phyloP scores from a whole-genome alignment of 129 eudicot species.

The Rutidosis leptorrhynchoides region DNA sequence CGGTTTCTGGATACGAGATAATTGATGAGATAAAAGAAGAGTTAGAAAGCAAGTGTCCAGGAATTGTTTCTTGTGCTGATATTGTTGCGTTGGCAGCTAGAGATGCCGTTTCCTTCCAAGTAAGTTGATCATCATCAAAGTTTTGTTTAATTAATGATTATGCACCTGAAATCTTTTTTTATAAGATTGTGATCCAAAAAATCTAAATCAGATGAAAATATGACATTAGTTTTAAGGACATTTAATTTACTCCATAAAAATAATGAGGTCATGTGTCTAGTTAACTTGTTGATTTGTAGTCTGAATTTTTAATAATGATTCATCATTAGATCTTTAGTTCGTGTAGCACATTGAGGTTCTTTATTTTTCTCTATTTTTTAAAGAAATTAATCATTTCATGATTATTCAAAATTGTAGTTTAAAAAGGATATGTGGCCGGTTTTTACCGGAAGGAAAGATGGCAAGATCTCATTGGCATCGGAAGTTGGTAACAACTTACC shows the following conservation, averaged over 20 bases:
- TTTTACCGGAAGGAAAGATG: conserved; percentile 53
- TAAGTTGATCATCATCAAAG: conserved; percentile 11
- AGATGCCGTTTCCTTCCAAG: conserved; percentile 55
- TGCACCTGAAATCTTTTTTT: neutral
- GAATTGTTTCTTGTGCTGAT: conserved; percentile 58
- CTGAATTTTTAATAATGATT: no score
- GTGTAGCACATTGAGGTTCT: neutral
- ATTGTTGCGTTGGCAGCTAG: conserved; percentile 57
- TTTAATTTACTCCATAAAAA: no score
- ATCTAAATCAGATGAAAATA: neutral
- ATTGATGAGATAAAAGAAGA: conserved; percentile 49
- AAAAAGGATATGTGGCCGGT: conserved; percentile 47
- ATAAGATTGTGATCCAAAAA: neutral
- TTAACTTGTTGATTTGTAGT: no score
- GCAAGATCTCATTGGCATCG: conserved; percentile 38
- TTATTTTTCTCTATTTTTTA: neutral
- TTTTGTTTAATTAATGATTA: neutral
- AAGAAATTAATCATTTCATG: neutral
- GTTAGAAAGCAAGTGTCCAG: conserved; percentile 42
- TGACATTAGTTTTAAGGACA: no score
- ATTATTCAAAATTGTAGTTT: conserved; percentile 29
- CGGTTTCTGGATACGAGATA: conserved; percentile 42
- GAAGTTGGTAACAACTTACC: conserved; percentile 47
- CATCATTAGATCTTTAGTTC: no score
- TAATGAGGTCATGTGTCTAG: no score